Evolutionary conservation across 2,329 filamentous ascomycete genomes (phyloP).

Genomic region (Claviceps monticola): DNA sequence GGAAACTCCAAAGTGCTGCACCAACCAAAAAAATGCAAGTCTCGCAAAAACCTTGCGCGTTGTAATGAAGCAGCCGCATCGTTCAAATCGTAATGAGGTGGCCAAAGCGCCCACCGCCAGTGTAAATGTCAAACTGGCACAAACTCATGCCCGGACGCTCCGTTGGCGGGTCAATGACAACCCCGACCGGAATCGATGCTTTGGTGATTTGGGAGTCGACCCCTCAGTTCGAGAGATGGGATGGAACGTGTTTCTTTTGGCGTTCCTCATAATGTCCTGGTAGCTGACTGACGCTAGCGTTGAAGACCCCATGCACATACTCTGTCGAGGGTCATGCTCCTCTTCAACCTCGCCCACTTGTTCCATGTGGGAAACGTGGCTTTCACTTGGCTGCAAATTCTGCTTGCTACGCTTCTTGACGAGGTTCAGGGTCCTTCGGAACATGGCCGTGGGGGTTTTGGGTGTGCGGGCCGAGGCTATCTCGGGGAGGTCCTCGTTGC

Average conservation of each 20-base stretch:
- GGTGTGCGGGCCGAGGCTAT: conserved; percentile 21
- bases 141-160: conserved; percentile 23
- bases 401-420: conserved; percentile 41
- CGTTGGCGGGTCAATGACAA: conserved; percentile 24
- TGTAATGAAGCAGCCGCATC: background rate
- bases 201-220: conserved; percentile 14
- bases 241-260: conserved; percentile 25
- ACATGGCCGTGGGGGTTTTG: conserved; percentile 31
- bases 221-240: conserved; percentile 11
- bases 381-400: conserved; percentile 25
- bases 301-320: conserved; percentile 11
- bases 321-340: conserved; percentile 10
- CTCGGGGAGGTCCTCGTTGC: conserved; percentile 13
- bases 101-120: no score
- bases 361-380: conserved; percentile 20
- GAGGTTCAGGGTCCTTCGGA: conserved; percentile 40
- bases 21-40: background rate
- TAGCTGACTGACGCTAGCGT: conserved; percentile 25
- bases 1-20: background rate
- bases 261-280: conserved; percentile 31
- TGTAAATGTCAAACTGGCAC: background rate
- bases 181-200: conserved; percentile 21
- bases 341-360: conserved; percentile 21
- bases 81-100: background rate
- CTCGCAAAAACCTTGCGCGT: background rate